A percentile compares a stretch with the other conserved stretches of the same genome.
phyloP scores from a whole-genome alignment of 75 land plant species.

The Adiantum capillusveneris region DNA sequence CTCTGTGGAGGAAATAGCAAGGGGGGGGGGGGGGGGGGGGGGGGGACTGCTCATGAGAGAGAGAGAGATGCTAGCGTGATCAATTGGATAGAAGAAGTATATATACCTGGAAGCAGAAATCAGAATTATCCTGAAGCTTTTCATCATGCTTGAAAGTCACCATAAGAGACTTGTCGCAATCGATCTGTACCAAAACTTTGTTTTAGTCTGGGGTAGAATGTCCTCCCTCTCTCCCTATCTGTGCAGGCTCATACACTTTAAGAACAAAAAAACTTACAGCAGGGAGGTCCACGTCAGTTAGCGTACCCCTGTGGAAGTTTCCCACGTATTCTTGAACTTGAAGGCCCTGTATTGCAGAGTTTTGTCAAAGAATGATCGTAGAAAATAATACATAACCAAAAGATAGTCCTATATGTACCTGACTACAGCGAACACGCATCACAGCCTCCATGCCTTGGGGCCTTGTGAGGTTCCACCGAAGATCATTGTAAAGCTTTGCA shows the following conservation, averaged over 20 bases:
- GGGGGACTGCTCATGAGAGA: too few species aligned
- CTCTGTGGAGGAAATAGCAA: too few species aligned
- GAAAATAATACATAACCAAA: neutral
- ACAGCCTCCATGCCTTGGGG: constrained; percentile 98
- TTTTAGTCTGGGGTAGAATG: too few species aligned
- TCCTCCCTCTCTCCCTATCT: too few species aligned
- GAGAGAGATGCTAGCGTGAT: too few species aligned
- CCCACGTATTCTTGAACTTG: constrained; percentile 97
- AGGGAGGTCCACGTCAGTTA: constrained; percentile 97
- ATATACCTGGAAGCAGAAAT: constrained; percentile 90
- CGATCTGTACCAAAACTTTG: constrained; percentile 54
- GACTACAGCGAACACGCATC: constrained; percentile 98
- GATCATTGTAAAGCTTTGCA: constrained; percentile 95
- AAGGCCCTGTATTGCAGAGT: constrained; percentile 52
- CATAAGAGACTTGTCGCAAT: constrained; percentile 96
- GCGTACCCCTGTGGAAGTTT: constrained; percentile 87
- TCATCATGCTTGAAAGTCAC: constrained; percentile 97
- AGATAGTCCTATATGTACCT: constrained; percentile 32
- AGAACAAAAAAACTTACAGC: constrained; percentile 47
- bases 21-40: too few species aligned
- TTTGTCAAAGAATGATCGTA: neutral
- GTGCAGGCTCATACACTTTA: too few species aligned
- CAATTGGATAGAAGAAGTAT: too few species aligned
- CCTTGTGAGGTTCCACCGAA: constrained; percentile 94
- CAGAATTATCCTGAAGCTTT: constrained; percentile 84